Evolutionary conservation across 2,329 filamentous ascomycete genomes (phyloP).

Genomic region (Fusarium mexicanum): DNA sequence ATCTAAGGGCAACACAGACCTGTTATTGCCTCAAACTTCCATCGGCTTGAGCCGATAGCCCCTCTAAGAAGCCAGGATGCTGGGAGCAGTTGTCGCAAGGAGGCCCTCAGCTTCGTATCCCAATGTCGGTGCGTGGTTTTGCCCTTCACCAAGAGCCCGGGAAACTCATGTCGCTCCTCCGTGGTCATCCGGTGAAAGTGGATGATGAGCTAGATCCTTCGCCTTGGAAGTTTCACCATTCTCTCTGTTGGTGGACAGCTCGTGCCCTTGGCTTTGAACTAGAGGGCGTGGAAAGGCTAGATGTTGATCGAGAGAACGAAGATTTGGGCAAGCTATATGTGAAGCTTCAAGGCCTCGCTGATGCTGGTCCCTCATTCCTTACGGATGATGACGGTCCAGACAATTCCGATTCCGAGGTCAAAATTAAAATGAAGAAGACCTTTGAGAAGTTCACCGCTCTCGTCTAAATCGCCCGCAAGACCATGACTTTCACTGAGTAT

Average conservation of each 20-base stretch:
- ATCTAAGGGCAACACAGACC: too few relatives aligned
- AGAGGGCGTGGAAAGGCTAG: neutral
- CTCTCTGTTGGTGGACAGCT: neutral
- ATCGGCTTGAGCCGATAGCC: too few relatives aligned
- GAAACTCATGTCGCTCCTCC: neutral
- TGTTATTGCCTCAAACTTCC: too few relatives aligned
- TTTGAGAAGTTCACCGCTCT: neutral
- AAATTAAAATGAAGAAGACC: rapidly evolving
- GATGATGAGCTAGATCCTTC: neutral
- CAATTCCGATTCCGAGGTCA: neutral
- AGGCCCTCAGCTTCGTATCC: neutral
- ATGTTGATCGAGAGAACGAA: neutral
- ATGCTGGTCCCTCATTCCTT: neutral
- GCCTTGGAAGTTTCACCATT: neutral
- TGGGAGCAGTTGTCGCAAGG: neutral
- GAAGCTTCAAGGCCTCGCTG: neutral
- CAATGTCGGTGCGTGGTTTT: neutral
- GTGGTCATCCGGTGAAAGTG: neutral
- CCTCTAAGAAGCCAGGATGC: too few relatives aligned
- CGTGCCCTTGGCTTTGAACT: neutral
- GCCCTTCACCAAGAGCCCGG: neutral
- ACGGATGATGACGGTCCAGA: neutral
- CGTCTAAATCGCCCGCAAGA: neutral
- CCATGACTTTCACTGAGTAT: neutral
- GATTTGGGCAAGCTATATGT: neutral